phyloP scores from a whole-genome alignment of 164 flowering plant species.

The Houttuynia cordata region DNA sequence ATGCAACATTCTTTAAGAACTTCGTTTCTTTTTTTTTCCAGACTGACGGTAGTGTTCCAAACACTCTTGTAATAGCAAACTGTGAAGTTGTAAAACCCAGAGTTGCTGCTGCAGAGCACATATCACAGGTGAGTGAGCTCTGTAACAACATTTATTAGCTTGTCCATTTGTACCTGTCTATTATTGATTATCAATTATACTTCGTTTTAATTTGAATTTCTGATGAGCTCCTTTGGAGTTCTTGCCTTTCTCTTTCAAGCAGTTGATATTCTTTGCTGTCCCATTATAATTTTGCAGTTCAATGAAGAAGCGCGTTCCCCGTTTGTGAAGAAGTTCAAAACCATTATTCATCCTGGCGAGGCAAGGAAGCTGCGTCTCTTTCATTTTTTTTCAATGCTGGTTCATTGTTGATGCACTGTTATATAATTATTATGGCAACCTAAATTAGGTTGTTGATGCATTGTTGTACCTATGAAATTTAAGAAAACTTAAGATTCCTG shows the following conservation, averaged over 20 bases:
- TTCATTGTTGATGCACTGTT: not conserved
- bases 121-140: slow-evolving; percentile 49
- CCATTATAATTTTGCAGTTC: slow-evolving; percentile 35
- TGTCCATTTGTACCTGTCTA: too few species aligned
- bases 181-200: not conserved
- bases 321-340: slow-evolving; percentile 85
- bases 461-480: too few species aligned
- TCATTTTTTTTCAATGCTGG: not conserved
- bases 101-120: slow-evolving; percentile 99
- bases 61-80: slow-evolving; percentile 95
- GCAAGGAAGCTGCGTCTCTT: slow-evolving; percentile 18
- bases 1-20: not conserved
- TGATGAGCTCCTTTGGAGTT: not conserved
- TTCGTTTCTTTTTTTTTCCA: slow-evolving; percentile 9
- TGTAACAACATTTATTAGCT: not conserved
- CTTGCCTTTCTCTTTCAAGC: not conserved
- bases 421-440: too few species aligned
- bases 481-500: too few species aligned
- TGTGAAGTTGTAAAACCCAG: slow-evolving; percentile 94
- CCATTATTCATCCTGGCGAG: slow-evolving; percentile 97
- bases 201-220: not conserved
- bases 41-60: slow-evolving; percentile 99
- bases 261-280: not conserved
- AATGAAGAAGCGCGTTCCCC: slow-evolving; percentile 97
- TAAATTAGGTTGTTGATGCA: too few species aligned